A percentile compares a stretch with the other conserved stretches of the same genome.
phyloP scores from a whole-genome alignment of 2,329 filamentous ascomycete species.

The Rachicladosporium sp. region DNA sequence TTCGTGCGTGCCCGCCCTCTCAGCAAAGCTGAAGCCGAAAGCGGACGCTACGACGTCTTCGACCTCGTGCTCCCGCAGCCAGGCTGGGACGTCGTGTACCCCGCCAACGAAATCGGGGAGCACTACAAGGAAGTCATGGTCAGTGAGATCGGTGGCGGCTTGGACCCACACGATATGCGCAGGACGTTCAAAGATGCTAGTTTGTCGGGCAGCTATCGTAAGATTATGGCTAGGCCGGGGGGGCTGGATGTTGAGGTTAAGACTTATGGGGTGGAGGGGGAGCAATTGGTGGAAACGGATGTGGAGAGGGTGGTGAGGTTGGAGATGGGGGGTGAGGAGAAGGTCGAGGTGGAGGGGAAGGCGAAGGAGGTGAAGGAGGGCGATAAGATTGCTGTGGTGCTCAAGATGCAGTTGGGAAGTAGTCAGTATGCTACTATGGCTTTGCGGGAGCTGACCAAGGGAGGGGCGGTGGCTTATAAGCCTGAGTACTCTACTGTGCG shows the following conservation, averaged over 20 bases:
- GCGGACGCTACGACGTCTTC: constrained; percentile 66
- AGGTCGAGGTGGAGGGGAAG: constrained; percentile 1
- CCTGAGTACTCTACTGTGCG: constrained; percentile 43
- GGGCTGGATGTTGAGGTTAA: constrained; percentile 56
- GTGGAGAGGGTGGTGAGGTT: constrained; percentile 47
- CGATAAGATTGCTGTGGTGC: constrained; percentile 52
- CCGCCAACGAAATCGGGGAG: constrained; percentile 65
- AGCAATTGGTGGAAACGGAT: constrained; percentile 86
- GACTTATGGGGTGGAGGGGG: constrained; percentile 50
- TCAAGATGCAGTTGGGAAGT: constrained; percentile 64
- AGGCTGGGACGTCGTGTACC: constrained; percentile 81
- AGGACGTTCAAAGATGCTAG: constrained; percentile 77
- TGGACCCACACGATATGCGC: constrained; percentile 81
- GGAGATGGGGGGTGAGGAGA: constrained; percentile 6
- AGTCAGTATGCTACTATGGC: constrained; percentile 82
- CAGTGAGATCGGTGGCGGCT: constrained; percentile 58
- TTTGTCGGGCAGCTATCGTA: constrained; percentile 78
- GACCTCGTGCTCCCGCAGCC: constrained; percentile 89
- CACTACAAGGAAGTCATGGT: constrained; percentile 84
- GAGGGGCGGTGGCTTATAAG: constrained; percentile 49
- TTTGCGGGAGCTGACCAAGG: constrained; percentile 63
- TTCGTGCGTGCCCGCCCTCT: constrained; percentile 62
- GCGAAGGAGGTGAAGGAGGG: constrained; percentile 6
- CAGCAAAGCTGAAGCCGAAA: constrained; percentile 63
- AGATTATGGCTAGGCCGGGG: constrained; percentile 60